Conservation (phyloP, 805 yeast species). For the Metschnikowia lachancei region DNA sequence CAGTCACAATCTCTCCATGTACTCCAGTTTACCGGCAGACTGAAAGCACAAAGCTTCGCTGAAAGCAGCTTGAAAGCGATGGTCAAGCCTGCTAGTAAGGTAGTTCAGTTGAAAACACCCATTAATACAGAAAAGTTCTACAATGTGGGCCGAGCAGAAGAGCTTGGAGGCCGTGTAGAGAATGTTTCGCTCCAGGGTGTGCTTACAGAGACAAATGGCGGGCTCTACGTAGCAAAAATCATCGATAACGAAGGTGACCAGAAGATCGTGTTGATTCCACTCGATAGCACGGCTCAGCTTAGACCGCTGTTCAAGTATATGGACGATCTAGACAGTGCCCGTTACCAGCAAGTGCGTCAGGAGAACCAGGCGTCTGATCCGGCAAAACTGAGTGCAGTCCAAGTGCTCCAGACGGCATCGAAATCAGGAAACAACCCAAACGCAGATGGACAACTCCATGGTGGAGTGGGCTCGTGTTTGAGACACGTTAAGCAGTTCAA, state of each 20-base stretch:
- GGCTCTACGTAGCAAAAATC: slow-evolving; percentile 36
- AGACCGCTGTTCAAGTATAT: slow-evolving; percentile 80
- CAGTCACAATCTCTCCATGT: slow-evolving; percentile 33
- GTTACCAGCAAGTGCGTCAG: slow-evolving; percentile 38
- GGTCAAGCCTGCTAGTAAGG: slow-evolving; percentile 59
- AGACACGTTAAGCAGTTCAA: slow-evolving; percentile 39
- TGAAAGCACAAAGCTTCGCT: slow-evolving; percentile 40
- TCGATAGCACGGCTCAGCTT: slow-evolving; percentile 68
- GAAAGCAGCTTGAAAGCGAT: slow-evolving; percentile 41
- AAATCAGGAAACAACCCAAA: slow-evolving; percentile 26
- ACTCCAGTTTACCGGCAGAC: slow-evolving; percentile 47
- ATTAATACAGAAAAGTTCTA: slow-evolving; percentile 65
- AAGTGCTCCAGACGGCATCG: slow-evolving; percentile 42
- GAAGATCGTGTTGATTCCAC: slow-evolving; percentile 60
- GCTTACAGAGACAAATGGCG: slow-evolving; percentile 51
- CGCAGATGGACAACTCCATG: slow-evolving; percentile 26
- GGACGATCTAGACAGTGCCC: slow-evolving; percentile 54
- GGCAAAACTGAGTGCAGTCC: slow-evolving; percentile 29
- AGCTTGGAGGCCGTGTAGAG: slow-evolving; percentile 59
- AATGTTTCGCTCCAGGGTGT: slow-evolving; percentile 73
- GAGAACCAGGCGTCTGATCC: slow-evolving; percentile 28
- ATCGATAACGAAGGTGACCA: slow-evolving; percentile 20
- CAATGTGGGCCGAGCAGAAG: slow-evolving; percentile 59
- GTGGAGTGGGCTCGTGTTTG: slow-evolving; percentile 39
- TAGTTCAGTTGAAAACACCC: slow-evolving; percentile 76